Evolutionary conservation across 805 yeast genomes (phyloP).

Genomic region (Teunomyces pallodes): DNA sequence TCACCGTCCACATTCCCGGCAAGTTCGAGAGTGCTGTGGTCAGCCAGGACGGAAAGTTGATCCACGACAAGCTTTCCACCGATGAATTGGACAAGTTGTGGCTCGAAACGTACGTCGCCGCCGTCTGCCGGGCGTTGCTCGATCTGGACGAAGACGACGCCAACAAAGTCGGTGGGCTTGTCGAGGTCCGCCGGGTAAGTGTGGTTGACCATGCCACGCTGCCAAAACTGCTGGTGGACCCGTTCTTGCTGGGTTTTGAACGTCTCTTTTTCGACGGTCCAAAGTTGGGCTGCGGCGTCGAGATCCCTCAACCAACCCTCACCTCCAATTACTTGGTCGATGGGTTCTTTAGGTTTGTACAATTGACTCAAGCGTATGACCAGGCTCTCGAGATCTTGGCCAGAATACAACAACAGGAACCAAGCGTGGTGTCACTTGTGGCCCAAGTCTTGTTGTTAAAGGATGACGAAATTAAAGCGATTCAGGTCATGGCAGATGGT

Average conservation of each 20-base stretch:
- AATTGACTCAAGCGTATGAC: conserved; percentile 63
- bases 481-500: conserved; percentile 51
- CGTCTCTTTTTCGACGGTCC: conserved; percentile 64
- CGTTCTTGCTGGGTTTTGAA: conserved; percentile 66
- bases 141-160: conserved; percentile 65
- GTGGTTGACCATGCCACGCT: conserved; percentile 57
- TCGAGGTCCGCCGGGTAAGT: conserved; percentile 79
- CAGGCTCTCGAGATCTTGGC: conserved; percentile 59
- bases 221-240: conserved; percentile 39
- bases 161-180: conserved; percentile 54
- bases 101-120: conserved; percentile 59
- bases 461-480: conserved; percentile 61
- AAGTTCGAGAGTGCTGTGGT: conserved; percentile 56
- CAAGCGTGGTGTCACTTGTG: conserved; percentile 55
- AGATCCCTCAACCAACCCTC: conserved; percentile 64
- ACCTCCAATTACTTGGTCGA: conserved; percentile 71
- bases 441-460: conserved; percentile 52
- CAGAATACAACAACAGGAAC: conserved; percentile 50
- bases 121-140: conserved; percentile 71
- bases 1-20: conserved; percentile 75
- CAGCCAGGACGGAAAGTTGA: conserved; percentile 50
- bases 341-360: conserved; percentile 62
- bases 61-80: conserved; percentile 45
- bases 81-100: conserved; percentile 55
- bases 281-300: conserved; percentile 61